A percentile compares a stretch with the other conserved stretches of the same genome.
Evolutionary conservation across 164 flowering plant species (phyloP).

Genomic region (Warburgia ugandensis): DNA sequence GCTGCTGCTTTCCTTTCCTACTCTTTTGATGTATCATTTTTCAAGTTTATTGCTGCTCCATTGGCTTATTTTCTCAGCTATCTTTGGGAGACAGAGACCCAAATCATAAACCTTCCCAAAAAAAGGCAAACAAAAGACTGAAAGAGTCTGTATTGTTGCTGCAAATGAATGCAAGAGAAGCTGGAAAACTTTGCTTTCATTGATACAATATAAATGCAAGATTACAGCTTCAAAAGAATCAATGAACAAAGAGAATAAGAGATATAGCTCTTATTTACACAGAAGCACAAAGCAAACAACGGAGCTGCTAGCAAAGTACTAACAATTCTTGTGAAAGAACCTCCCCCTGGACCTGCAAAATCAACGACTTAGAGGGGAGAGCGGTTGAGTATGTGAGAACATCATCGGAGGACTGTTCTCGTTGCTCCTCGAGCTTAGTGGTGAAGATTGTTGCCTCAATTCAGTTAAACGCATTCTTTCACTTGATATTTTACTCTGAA

Average conservation of each 20-base stretch:
- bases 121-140: no score
- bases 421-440: conserved; percentile 30
- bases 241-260: neutral
- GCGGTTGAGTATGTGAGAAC: neutral
- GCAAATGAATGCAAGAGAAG: neutral
- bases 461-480: conserved; percentile 56
- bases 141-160: no score
- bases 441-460: conserved; percentile 48
- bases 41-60: no score
- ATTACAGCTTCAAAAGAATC: conserved; percentile 6
- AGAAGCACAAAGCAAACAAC: neutral
- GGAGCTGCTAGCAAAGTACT: neutral
- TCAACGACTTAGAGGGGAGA: conserved; percentile 7
- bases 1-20: no score
- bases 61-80: no score
- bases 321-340: no score
- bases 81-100: no score
- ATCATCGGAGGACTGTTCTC: conserved; percentile 25
- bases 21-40: no score
- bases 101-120: no score
- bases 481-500: conserved; percentile 46
- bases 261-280: neutral
- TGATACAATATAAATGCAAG: neutral
- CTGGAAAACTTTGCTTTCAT: neutral
- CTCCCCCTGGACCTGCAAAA: no score